Conservation (phyloP, 1,139 yeast genomes). For the Geotrichum citri-aurantii region DNA sequence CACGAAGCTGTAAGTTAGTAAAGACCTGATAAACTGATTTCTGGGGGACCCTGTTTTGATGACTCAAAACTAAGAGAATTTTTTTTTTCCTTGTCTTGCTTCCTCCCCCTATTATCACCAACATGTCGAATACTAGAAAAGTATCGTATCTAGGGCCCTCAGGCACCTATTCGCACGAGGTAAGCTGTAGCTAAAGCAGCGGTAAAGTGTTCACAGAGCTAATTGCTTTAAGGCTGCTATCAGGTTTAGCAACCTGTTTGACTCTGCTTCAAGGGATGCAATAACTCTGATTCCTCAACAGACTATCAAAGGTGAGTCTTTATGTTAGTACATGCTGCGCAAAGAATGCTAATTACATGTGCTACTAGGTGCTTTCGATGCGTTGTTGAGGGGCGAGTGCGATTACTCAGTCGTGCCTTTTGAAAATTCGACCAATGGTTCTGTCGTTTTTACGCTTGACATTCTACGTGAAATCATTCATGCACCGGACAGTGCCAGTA, state of each 20-base stretch:
- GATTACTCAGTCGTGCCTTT: conserved; percentile 83
- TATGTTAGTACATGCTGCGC: not conserved
- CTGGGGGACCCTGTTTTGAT: not conserved
- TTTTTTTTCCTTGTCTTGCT: not conserved
- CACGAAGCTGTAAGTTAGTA: not conserved
- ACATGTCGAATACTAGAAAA: conserved; percentile 1
- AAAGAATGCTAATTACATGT: not conserved
- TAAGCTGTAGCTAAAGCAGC: conserved; percentile 34
- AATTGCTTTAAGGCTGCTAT: conserved; percentile 52
- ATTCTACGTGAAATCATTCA: conserved; percentile 58
- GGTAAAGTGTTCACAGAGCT: not conserved
- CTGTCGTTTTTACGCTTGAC: conserved; percentile 80
- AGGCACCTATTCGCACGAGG: conserved; percentile 90
- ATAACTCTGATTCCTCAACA: conserved; percentile 22
- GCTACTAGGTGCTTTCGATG: conserved; percentile 53
- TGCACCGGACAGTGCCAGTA: conserved; percentile 28
- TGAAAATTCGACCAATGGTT: conserved; percentile 94
- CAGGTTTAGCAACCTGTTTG: conserved; percentile 52
- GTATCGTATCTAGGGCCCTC: conserved; percentile 81
- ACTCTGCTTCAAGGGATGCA: conserved; percentile 30
- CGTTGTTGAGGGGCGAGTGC: conserved; percentile 42
- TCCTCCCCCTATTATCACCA: not conserved
- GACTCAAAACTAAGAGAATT: not conserved
- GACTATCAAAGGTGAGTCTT: conserved; percentile 28
- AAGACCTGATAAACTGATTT: not conserved